phyloP scores from a whole-genome alignment of 1,284 basidiomycete genomes.

The Erythrobasidium hasegawianum region DNA sequence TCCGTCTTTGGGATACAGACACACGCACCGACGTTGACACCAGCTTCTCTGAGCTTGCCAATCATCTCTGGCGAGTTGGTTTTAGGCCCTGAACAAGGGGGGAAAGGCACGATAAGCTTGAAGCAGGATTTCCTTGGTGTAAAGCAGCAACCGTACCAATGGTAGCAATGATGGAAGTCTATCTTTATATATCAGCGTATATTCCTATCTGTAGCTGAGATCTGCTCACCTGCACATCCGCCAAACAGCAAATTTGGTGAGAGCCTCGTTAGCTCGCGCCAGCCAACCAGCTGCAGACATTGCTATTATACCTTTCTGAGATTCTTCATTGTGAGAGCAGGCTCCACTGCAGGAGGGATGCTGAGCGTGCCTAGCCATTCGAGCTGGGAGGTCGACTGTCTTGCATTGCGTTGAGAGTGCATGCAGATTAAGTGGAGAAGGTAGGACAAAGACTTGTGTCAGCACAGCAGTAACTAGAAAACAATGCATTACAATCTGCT shows the following conservation, averaged over 20 bases:
- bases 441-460: not conserved
- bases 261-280: not conserved
- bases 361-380: conserved; percentile 83
- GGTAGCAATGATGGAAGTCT: conserved; percentile 95
- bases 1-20: not conserved
- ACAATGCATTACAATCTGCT: too few species aligned
- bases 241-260: too few species aligned
- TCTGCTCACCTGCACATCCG: too few species aligned
- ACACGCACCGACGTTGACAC: conserved; percentile 87
- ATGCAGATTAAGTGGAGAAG: not conserved
- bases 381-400: conserved; percentile 64
- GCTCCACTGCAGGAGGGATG: conserved; percentile 62
- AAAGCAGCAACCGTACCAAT: conserved; percentile 62
- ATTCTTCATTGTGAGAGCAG: conserved; percentile 73
- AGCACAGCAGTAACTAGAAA: too few species aligned
- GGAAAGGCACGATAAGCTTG: not conserved
- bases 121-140: not conserved
- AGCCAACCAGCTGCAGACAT: not conserved
- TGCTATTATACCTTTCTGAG: conserved; percentile 75
- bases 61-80: conserved; percentile 84
- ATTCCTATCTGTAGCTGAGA: not conserved
- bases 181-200: too few species aligned
- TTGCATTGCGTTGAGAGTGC: not conserved
- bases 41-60: conserved; percentile 71
- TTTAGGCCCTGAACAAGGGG: conserved; percentile 66